Percentiles rank a stretch among this genome's conserved stretches.
These are phyloP conservation scores for Agrostemma githago DNA, from an alignment of 148 eudicot genomes.

Conservation along the genomic window DNA sequence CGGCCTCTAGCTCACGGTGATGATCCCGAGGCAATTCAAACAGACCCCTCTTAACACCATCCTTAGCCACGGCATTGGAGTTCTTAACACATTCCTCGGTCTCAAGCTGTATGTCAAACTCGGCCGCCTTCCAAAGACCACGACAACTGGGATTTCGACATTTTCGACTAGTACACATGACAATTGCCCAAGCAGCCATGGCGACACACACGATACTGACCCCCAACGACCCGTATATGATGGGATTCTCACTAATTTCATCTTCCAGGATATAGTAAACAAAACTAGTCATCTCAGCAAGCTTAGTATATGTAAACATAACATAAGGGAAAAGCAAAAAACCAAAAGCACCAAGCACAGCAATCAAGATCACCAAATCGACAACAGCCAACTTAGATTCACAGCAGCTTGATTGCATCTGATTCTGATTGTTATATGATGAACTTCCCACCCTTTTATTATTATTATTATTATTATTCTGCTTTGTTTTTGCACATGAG, in stretches of 20 bases:
- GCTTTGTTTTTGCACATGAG: constrained; percentile 44
- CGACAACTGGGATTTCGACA: constrained; percentile 69
- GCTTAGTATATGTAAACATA: constrained; percentile 25
- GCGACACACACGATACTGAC: constrained; percentile 54
- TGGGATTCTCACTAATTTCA: constrained; percentile 54
- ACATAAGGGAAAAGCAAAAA: constrained; percentile 60
- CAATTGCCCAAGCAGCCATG: constrained; percentile 56
- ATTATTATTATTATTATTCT: constrained; percentile 34
- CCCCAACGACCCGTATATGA: constrained; percentile 65
- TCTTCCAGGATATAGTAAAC: constrained; percentile 40
- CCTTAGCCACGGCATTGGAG: constrained; percentile 33
- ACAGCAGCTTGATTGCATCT: constrained; percentile 40
- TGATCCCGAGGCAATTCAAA: constrained; percentile 77
- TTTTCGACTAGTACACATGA: constrained; percentile 42
- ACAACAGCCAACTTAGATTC: constrained; percentile 57
- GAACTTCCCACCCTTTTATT: constrained; percentile 34
- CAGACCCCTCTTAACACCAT: constrained; percentile 49
- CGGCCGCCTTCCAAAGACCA: constrained; percentile 68
- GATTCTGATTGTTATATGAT: constrained; percentile 25
- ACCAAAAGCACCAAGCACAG: constrained; percentile 69
- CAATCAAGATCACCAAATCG: constrained; percentile 63
- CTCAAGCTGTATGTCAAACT: constrained; percentile 78
- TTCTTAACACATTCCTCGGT: constrained; percentile 66
- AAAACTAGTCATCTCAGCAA: constrained; percentile 31
- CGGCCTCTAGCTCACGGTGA: constrained; percentile 68